These are phyloP conservation scores for Paracoccidioides brasiliensis DNA, from an alignment of 2,329 filamentous ascomycete species.

Conservation along the genomic window DNA sequence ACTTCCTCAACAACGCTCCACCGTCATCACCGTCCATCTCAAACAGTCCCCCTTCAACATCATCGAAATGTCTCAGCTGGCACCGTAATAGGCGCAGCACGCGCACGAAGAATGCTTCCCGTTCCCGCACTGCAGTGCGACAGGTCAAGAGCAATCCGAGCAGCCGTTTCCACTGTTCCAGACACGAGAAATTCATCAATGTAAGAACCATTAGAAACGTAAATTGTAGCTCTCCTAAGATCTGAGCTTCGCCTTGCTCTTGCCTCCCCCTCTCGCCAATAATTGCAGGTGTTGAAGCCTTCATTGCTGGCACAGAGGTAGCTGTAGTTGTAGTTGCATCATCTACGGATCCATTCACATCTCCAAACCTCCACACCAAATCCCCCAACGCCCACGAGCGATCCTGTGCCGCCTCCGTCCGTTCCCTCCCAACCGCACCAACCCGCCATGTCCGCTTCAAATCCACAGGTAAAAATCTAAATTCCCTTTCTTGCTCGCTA, in stretches of 20 bases:
- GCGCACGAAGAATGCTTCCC: constrained; percentile 40
- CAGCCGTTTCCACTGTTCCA: constrained; percentile 53
- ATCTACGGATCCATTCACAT: constrained; percentile 19
- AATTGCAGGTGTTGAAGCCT: not conserved
- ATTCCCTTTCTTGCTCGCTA: constrained; percentile 31
- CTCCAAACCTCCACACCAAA: constrained; percentile 30
- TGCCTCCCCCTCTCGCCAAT: not conserved
- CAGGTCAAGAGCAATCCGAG: constrained; percentile 46
- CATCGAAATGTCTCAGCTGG: constrained; percentile 44
- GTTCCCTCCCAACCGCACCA: constrained; percentile 47
- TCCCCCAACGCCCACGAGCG: constrained; percentile 48
- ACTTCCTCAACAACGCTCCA: constrained; percentile 38
- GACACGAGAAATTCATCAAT: constrained; percentile 52
- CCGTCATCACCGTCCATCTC: constrained; percentile 42
- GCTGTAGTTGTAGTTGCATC: constrained; percentile 5
- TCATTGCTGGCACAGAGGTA: not conserved
- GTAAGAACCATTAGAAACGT: constrained; percentile 50
- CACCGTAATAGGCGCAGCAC: constrained; percentile 37
- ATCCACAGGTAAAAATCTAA: constrained; percentile 46
- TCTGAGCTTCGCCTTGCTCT: constrained; percentile 22
- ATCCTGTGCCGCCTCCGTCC: constrained; percentile 50
- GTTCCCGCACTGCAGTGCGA: constrained; percentile 35
- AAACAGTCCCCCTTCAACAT: constrained; percentile 49
- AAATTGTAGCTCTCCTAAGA: constrained; percentile 50
- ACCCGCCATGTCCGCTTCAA: constrained; percentile 50